Base-by-base conservation (phyloP, 306 rosid species). In the Prunus davidiana region DNA sequence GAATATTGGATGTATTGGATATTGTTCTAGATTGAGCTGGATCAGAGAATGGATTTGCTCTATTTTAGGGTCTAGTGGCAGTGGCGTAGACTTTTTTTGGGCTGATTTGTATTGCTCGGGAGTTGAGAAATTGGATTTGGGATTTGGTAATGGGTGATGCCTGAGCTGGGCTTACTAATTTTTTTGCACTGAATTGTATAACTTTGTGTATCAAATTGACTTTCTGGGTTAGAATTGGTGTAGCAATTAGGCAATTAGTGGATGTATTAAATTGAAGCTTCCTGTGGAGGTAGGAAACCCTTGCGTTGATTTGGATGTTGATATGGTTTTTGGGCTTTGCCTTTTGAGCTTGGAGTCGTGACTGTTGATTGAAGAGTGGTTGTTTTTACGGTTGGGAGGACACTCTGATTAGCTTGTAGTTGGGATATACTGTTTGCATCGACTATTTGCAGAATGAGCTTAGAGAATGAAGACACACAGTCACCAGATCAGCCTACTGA, bases 391-490 rank as follows among this genome's bases (percentile, higher is more conserved):
- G 73, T 74, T 83, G 66, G 72, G 82, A 55, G 68, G 43, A 43
- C 65, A 24, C 55, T 55, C 76, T 78, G 75, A 76, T 80, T 67
- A 22, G 73, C 75, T 82, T 12, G 60, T 77, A 46, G 79, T 82
- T 60, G 52, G 76, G 70, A 10, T 73, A 67, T 67, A 72, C 24
- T 76, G 81, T 34, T 78, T 65, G 65, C 73, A 72, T 27, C 47
- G 67, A 83, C 82, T 71, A 20, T 64, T 67, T 46, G 63, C 87
- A 87, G 61, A 88, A 96, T 96, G 99, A 91, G 91, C 86, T 82
- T 80, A 47, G 92, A 80, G 86, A 89, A 64, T 38, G 91, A 86
- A 67, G 91, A 82, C 28, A 77, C 75, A 19, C 78, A 38, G 74
- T 80, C 66, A 57, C 52, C 76, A 79, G 88, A 83, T 75, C 87